Conservation (phyloP, 306 rosid genomes). For the Hippophae tibetana region DNA sequence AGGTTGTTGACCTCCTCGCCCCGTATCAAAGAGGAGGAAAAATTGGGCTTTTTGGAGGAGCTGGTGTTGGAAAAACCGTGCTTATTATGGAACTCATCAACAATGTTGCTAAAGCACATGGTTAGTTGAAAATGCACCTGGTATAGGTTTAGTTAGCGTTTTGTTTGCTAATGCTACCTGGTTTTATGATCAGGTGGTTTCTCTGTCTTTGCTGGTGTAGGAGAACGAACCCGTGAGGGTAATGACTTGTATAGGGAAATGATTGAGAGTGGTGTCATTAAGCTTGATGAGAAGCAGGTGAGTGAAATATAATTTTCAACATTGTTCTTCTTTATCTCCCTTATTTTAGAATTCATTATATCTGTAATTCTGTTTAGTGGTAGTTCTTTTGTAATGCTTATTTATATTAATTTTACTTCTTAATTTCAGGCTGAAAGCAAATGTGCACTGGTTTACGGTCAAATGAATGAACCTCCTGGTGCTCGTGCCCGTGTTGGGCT, state of each 20-base stretch:
- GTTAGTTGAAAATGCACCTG: slow-evolving; percentile 16
- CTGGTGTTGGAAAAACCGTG: slow-evolving; percentile 97
- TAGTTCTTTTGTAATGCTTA: neutral
- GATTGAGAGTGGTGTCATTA: slow-evolving; percentile 99
- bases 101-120: slow-evolving; percentile 96
- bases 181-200: slow-evolving; percentile 69
- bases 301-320: neutral
- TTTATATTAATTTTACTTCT: neutral
- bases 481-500: slow-evolving; percentile 99
- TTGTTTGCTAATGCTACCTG: slow-evolving; percentile 5
- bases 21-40: slow-evolving; percentile 99
- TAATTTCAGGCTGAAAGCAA: slow-evolving; percentile 74
- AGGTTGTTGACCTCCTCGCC: slow-evolving; percentile 97
- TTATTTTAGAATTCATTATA: neutral
- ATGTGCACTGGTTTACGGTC: slow-evolving; percentile 97
- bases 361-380: neutral
- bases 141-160: neutral
- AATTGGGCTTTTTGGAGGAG: slow-evolving; percentile 98
- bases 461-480: slow-evolving; percentile 99
- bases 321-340: too few species aligned
- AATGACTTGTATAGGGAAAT: slow-evolving; percentile 96
- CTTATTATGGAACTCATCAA: slow-evolving; percentile 98
- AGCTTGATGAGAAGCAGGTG: slow-evolving; percentile 98
- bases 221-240: slow-evolving; percentile 96
- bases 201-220: slow-evolving; percentile 99